Evolutionary conservation across 441 rosid genomes (phyloP).

Genomic region (Gossypium schwendimanii): DNA sequence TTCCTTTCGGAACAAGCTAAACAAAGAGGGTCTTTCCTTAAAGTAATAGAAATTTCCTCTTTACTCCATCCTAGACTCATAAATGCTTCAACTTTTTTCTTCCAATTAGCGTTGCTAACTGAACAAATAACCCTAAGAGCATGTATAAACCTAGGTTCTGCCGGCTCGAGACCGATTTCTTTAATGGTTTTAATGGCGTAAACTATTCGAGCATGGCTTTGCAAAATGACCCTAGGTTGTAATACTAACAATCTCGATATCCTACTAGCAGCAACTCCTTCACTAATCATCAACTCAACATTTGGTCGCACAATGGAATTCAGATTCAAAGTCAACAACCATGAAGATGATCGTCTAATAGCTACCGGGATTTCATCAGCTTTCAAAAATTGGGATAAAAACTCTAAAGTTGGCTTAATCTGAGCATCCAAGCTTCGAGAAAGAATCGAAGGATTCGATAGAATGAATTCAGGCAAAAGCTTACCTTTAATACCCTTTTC

Average conservation of each 20-base stretch:
- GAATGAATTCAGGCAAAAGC: not conserved
- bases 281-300: constrained; percentile 3
- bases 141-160: constrained; percentile 1
- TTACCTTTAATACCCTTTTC: constrained; percentile 6
- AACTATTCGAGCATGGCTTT: constrained; percentile 7
- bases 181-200: constrained; percentile 3
- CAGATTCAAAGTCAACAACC: not conserved
- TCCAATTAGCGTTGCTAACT: not conserved
- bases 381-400: constrained; percentile 7
- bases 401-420: not conserved
- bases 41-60: not conserved
- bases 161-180: not conserved
- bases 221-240: constrained; percentile 10
- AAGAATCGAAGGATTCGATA: not conserved
- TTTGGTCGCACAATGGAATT: not conserved
- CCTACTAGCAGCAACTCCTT: not conserved
- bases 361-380: constrained; percentile 19
- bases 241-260: not conserved
- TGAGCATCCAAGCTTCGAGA: not conserved
- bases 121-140: constrained; percentile 3
- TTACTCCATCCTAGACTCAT: constrained; percentile 11
- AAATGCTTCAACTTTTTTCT: constrained; percentile 2
- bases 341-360: not conserved
- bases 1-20: constrained; percentile 3
- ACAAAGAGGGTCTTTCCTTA: constrained; percentile 5